phyloP scores from a whole-genome alignment of 805 yeast species.

The Zygosaccharomyces kombuchaensis region DNA sequence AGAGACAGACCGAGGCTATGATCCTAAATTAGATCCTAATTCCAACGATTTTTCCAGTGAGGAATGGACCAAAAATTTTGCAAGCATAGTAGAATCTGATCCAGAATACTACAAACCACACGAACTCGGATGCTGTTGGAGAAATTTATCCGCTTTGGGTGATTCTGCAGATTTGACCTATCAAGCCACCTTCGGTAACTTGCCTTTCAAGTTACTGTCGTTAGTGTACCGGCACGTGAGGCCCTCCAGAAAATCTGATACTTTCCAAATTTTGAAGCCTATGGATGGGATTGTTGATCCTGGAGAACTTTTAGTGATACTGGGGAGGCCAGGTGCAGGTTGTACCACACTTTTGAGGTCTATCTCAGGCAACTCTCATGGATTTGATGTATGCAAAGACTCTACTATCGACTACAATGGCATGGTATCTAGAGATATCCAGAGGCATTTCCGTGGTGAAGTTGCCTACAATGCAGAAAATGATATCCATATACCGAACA shows the following conservation, averaged over 20 bases:
- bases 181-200: constrained; percentile 54
- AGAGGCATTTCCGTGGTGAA: constrained; percentile 56
- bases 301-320: constrained; percentile 63
- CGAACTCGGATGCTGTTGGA: constrained; percentile 55
- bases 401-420: constrained; percentile 53
- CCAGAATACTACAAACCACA: constrained; percentile 62
- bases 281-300: constrained; percentile 62
- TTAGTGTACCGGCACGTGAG: constrained; percentile 21
- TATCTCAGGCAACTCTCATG: constrained; percentile 54
- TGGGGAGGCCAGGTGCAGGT: constrained; percentile 76
- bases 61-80: constrained; percentile 64
- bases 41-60: constrained; percentile 53
- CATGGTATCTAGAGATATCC: constrained; percentile 48
- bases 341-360: constrained; percentile 65
- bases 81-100: constrained; percentile 49
- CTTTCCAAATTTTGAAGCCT: constrained; percentile 53
- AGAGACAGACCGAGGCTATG: constrained; percentile 23
- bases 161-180: constrained; percentile 64
- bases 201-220: constrained; percentile 31
- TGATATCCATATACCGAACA: constrained; percentile 63
- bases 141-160: constrained; percentile 57
- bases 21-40: constrained; percentile 53
- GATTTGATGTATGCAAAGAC: constrained; percentile 46
- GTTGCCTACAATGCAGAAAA: constrained; percentile 66
- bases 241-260: constrained; percentile 25